phyloP scores from a whole-genome alignment of 2,329 filamentous ascomycete species.

The Fulvia fulva region DNA sequence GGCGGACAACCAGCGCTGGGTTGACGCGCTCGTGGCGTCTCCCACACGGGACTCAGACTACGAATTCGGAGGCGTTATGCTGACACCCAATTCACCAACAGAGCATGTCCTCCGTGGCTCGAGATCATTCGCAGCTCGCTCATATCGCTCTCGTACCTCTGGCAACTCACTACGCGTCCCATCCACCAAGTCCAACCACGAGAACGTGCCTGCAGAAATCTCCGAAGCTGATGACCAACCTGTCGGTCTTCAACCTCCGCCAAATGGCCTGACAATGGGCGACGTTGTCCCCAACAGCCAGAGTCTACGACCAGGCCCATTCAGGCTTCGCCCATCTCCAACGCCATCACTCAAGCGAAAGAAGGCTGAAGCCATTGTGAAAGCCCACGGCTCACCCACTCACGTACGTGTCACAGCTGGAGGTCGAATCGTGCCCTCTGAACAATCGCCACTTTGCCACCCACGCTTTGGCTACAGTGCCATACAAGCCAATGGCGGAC shows the following conservation, averaged over 20 bases:
- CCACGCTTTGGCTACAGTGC: constrained; percentile 38
- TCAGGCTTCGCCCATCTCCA: constrained; percentile 39
- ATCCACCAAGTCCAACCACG: constrained; percentile 28
- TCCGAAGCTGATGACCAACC: constrained; percentile 18
- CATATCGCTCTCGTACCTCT: constrained; percentile 32
- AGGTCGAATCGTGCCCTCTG: constrained; percentile 50
- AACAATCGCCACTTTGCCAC: constrained; percentile 38
- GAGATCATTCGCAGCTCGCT: constrained; percentile 36
- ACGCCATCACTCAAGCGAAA: constrained; percentile 49
- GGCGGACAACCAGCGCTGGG: constrained; percentile 12
- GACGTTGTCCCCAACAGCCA: constrained; percentile 35
- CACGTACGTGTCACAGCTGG: constrained; percentile 51
- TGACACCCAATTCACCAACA: constrained; percentile 19
- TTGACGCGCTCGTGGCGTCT: constrained; percentile 22
- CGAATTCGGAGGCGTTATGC: neutral
- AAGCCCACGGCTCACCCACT: constrained; percentile 50
- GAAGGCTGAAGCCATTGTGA: constrained; percentile 48
- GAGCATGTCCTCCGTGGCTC: constrained; percentile 37
- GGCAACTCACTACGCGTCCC: constrained; percentile 29
- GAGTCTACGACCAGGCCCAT: constrained; percentile 20
- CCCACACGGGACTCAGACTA: constrained; percentile 1
- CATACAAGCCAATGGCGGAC: constrained; percentile 35
- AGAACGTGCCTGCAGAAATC: constrained; percentile 27
- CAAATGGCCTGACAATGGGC: constrained; percentile 25
- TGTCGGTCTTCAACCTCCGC: constrained; percentile 9